Evolutionary conservation across 371 early-diverging fungal genomes (phyloP), one percentile per base, ranked within the genome.

Genomic region (Rhizopus microsporus): DNA sequence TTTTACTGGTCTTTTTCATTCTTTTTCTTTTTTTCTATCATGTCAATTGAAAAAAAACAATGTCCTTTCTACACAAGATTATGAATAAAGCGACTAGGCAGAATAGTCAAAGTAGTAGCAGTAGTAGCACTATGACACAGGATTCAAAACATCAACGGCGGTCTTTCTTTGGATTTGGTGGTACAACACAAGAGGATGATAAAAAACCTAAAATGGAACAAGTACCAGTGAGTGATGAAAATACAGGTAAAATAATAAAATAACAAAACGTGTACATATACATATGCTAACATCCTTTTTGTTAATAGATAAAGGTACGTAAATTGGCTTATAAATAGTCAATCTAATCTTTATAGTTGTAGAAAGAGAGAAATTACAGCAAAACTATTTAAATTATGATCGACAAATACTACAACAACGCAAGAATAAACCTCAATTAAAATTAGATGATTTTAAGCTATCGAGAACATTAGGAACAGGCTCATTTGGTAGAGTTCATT

Each of bases 401-500:
- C 35, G 34, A 34, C 39, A 40, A 8, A 61, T 66, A 16, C 40
- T 66, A 32, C 54, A 57, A 29, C 68, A 63, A 32, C 57, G 69
- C 10, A 56, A 54, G n/a, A 46, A 46, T 23, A 17, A 29, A 38
- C 80, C 83, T 51, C 86, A 87, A 52, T 78, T 89, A 33, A 80
- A 79, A 57, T 67, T 91, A 43, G 75, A 80, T 16, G 88, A 90
- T 57, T 91, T 90, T 53, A 79, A 82, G 54, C 74, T 91, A 51
- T 77, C 83, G 51, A 83, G 91, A 30, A 93, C 93, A 32, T 62
- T 99, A 32, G 99, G 99, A 4, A 97, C 98, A 0, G 99, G 99
- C 12, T 96, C 99, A 3, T 99, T 99, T 84, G 99, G 99, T 30
- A 93, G 29, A 94, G 98, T 48, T 89, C 96, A 35, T 94, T 94